Conservation (phyloP, 352 stramenopile genomes). For the Pythium brassicae region DNA sequence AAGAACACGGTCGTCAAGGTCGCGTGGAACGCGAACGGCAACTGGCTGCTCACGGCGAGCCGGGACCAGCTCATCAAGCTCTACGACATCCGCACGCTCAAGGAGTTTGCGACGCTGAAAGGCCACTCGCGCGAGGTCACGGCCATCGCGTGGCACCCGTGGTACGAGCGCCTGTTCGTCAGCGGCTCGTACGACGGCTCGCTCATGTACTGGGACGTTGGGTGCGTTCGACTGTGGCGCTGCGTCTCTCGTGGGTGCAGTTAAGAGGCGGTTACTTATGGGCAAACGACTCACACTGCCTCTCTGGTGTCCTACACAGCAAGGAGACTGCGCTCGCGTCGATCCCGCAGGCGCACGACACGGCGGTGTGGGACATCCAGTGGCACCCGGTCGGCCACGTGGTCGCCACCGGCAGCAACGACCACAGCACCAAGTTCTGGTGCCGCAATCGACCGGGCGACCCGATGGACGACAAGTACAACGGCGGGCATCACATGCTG, state of each 20-base stretch:
- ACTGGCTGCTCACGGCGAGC: conserved; percentile 96
- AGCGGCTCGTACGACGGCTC: conserved; percentile 97
- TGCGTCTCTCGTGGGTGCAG: neutral
- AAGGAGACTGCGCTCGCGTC: conserved; percentile 81
- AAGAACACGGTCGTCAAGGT: conserved; percentile 98
- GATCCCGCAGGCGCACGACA: conserved; percentile 93
- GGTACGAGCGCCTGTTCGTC: conserved; percentile 95
- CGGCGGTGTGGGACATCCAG: conserved; percentile 97
- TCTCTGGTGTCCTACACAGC: conserved; percentile 18
- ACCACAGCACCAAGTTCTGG: conserved; percentile 98
- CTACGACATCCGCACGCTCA: conserved; percentile 98
- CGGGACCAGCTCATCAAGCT: conserved; percentile 98
- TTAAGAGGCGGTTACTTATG: too few species aligned
- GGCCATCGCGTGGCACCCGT: conserved; percentile 95
- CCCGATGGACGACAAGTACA: conserved; percentile 89
- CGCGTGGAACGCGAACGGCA: conserved; percentile 97
- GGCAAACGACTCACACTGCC: neutral
- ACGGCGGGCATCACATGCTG: conserved; percentile 64
- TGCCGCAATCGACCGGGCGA: conserved; percentile 92
- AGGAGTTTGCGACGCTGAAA: conserved; percentile 93
- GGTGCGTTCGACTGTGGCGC: conserved; percentile 35
- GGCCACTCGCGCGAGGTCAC: conserved; percentile 96
- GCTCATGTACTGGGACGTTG: conserved; percentile 97
- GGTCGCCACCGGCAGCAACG: conserved; percentile 94
- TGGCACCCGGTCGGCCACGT: conserved; percentile 97